Percentiles rank a stretch among this genome's conserved stretches.
These are phyloP conservation scores for Nicotiana sylvestris DNA, from an alignment of 257 asterid genomes.

Conservation along the genomic window DNA sequence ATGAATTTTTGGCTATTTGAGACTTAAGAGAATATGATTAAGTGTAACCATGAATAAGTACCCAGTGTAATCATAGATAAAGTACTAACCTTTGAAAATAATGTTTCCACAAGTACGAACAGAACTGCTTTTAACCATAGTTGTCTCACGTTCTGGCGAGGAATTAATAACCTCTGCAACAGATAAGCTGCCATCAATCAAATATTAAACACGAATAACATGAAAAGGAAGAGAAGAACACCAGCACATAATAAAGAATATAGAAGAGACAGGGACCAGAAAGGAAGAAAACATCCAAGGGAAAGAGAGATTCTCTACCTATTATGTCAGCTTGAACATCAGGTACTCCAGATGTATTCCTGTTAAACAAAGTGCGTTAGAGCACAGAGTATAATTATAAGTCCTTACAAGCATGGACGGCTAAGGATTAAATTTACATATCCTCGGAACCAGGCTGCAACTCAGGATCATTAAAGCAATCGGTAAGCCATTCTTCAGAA, in stretches of 20 bases:
- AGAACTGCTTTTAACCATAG: background rate
- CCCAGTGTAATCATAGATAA: background rate
- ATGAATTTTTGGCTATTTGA: background rate
- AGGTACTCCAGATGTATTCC: conserved; percentile 6
- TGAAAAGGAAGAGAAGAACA: background rate
- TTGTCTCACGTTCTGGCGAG: conserved; percentile 6
- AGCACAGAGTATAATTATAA: background rate
- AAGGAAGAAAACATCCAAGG: background rate
- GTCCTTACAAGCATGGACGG: background rate
- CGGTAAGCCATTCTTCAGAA: conserved; percentile 36
- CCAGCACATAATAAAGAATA: background rate
- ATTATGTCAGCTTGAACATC: conserved; percentile 13
- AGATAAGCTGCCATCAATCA: background rate
- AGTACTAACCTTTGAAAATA: conserved; percentile 22
- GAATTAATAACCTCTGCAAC: conserved; percentile 2
- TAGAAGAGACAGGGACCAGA: background rate
- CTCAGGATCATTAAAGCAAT: conserved; percentile 27
- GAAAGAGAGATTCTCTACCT: conserved; percentile 13
- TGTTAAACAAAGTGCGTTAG: background rate
- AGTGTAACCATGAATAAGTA: background rate
- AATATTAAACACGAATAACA: background rate
- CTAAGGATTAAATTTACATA: conserved; percentile 8
- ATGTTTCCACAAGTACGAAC: conserved; percentile 1
- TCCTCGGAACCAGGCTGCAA: conserved; percentile 14
- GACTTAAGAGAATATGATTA: background rate